A percentile compares a stretch with the other conserved stretches of the same genome.
phyloP scores from a whole-genome alignment of 2,329 filamentous ascomycete species.

The Pseudocercospora pini-densiflorae region DNA sequence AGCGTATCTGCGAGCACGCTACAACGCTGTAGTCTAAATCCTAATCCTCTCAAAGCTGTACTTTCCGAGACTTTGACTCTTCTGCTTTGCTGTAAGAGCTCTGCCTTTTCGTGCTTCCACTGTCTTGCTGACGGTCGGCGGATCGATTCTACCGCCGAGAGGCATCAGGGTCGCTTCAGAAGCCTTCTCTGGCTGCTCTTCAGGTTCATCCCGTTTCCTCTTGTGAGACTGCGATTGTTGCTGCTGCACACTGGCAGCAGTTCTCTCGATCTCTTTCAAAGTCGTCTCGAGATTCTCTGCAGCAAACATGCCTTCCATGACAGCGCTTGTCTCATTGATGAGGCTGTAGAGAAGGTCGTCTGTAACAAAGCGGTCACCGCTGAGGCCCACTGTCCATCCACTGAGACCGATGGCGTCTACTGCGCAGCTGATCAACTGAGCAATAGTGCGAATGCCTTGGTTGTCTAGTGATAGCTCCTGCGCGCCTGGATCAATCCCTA shows the following conservation, averaged over 20 bases:
- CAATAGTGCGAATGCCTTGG: constrained; percentile 71
- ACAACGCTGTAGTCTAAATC: constrained; percentile 14
- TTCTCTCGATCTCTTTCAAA: constrained; percentile 18
- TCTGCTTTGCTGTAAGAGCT: constrained; percentile 17
- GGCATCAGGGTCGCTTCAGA: constrained; percentile 16
- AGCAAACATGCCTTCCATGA: constrained; percentile 20
- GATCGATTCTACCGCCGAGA: constrained; percentile 17
- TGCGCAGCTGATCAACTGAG: constrained; percentile 72
- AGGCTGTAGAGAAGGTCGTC: constrained; percentile 20
- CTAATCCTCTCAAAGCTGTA: constrained; percentile 25
- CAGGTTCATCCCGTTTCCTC: constrained; percentile 15
- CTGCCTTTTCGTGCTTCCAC: constrained; percentile 6
- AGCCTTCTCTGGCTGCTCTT: constrained; percentile 14
- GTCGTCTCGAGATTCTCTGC: constrained; percentile 18
- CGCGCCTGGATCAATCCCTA: constrained; percentile 63
- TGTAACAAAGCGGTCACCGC: constrained; percentile 24
- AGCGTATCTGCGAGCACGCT: neutral
- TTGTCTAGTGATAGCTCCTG: constrained; percentile 65
- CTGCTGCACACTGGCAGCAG: constrained; percentile 7
- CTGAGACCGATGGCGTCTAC: constrained; percentile 75
- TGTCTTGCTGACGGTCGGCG: constrained; percentile 4
- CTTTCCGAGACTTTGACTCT: constrained; percentile 23
- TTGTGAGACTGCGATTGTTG: constrained; percentile 11
- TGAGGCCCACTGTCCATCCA: constrained; percentile 72
- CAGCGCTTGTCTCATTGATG: constrained; percentile 21